These are phyloP conservation scores for Aspergillus nanangensis DNA, from an alignment of 495 filamentous ascomycete species.

Conservation along the genomic window DNA sequence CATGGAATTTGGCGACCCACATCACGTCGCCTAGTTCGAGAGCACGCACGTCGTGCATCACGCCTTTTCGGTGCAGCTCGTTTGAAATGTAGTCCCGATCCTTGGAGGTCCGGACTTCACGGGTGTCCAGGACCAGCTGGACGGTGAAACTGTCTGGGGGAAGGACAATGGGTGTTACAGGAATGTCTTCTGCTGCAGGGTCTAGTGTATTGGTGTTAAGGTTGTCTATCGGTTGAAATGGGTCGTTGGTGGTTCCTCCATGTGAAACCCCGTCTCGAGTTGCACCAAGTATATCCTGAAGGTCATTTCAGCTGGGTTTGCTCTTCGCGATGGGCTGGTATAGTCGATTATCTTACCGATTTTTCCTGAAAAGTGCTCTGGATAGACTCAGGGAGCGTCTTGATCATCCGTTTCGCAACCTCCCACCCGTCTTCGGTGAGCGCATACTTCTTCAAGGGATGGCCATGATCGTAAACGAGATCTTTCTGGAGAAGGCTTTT, in stretches of 20 bases:
- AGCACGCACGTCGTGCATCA: constrained; percentile 58
- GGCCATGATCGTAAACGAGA: constrained; percentile 65
- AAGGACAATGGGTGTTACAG: constrained; percentile 51
- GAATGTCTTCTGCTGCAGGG: constrained; percentile 6
- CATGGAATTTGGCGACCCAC: constrained; percentile 73
- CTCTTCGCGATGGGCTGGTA: no score
- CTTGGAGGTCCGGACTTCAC: constrained; percentile 71
- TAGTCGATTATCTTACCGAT: no score
- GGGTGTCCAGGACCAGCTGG: constrained; percentile 69
- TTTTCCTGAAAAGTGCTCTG: constrained; percentile 17
- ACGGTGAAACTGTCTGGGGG: constrained; percentile 65
- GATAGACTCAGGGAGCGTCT: constrained; percentile 29
- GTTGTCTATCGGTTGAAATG: constrained; percentile 1
- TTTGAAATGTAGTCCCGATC: constrained; percentile 77
- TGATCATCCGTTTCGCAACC: constrained; percentile 63
- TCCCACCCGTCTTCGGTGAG: constrained; percentile 80
- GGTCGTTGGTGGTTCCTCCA: constrained; percentile 2
- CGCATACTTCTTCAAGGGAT: constrained; percentile 62
- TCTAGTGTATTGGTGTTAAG: neutral
- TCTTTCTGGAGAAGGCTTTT: constrained; percentile 73
- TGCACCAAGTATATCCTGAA: no score
- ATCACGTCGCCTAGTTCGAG: constrained; percentile 73
- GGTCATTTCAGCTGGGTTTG: no score
- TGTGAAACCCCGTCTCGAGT: no score
- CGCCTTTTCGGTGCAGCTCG: constrained; percentile 62